A percentile compares a stretch with the other conserved stretches of the same genome.
Evolutionary conservation across 2,329 filamentous ascomycete species (phyloP).

Genomic region (Fusarium fujikuroi): DNA sequence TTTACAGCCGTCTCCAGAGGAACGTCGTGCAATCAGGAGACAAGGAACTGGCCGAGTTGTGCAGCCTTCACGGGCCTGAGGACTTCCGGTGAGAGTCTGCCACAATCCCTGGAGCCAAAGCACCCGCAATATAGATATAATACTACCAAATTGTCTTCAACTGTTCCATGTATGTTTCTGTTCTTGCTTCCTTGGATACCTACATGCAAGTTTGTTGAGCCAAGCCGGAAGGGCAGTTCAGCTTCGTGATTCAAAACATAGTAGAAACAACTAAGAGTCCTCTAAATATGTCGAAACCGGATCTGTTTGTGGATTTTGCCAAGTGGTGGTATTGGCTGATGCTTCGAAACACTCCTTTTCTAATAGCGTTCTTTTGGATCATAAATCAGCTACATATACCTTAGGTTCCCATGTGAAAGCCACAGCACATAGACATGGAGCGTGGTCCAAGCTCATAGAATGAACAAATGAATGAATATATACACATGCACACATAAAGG

Average conservation of each 20-base stretch:
- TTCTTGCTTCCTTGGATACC: background rate
- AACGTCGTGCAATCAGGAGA: constrained; percentile 14
- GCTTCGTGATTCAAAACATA: constrained; percentile 10
- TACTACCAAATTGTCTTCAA: constrained; percentile 13
- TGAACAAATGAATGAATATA: background rate
- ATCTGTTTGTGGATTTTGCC: constrained; percentile 11
- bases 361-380: background rate
- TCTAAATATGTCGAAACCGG: constrained; percentile 3
- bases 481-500: background rate
- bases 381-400: constrained; percentile 7
- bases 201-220: background rate
- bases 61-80: background rate
- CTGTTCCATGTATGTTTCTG: background rate
- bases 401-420: background rate
- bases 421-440: background rate
- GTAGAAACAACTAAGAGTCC: background rate
- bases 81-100: constrained; percentile 3
- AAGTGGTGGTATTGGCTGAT: constrained; percentile 5
- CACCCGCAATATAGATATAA: constrained; percentile 26
- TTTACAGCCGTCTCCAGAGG: constrained; percentile 4
- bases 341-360: constrained; percentile 28
- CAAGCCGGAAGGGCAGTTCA: constrained; percentile 1
- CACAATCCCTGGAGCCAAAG: background rate
- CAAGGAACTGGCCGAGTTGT: background rate
- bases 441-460: background rate